Percentiles rank a stretch among this genome's conserved stretches.
phyloP scores from a whole-genome alignment of 345 rosid species.

The Boechera retrofracta region DNA sequence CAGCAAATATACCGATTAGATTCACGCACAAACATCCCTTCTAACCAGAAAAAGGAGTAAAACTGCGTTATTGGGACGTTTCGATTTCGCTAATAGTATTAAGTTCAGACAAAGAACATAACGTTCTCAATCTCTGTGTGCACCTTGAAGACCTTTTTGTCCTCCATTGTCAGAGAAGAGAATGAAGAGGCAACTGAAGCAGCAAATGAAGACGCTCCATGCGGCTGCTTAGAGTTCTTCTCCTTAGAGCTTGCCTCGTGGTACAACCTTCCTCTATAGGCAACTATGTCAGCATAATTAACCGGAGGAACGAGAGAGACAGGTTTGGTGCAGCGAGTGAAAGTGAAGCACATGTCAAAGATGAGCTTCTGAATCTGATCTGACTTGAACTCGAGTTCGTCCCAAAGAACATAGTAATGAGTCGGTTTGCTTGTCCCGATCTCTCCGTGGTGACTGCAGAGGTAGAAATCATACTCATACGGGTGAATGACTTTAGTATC shows the following conservation, averaged over 20 bases:
- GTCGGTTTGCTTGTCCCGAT: conserved; percentile 90
- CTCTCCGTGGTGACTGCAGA: conserved; percentile 79
- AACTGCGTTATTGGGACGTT: background rate
- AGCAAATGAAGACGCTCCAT: conserved; percentile 50
- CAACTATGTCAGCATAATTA: conserved; percentile 81
- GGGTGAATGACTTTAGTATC: conserved; percentile 76
- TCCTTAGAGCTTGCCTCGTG: conserved; percentile 58
- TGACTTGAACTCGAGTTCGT: conserved; percentile 65
- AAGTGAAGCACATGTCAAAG: conserved; percentile 82
- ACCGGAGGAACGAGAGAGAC: conserved; percentile 86
- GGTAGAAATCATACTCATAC: conserved; percentile 75
- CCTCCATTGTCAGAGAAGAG: conserved; percentile 50
- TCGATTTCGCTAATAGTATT: background rate
- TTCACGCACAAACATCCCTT: conserved; percentile 2
- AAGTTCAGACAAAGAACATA: conserved; percentile 63
- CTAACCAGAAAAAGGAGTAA: background rate
- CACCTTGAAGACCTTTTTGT: conserved; percentile 58
- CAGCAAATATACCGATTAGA: background rate
- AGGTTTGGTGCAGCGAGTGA: conserved; percentile 84
- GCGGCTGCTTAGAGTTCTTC: background rate
- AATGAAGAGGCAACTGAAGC: conserved; percentile 49
- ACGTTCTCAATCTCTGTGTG: conserved; percentile 62
- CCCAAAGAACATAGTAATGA: conserved; percentile 77
- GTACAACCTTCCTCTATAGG: conserved; percentile 75
- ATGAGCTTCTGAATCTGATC: conserved; percentile 74